Base-by-base conservation (phyloP, 305 asterid species). In the Striga hermonthica region DNA sequence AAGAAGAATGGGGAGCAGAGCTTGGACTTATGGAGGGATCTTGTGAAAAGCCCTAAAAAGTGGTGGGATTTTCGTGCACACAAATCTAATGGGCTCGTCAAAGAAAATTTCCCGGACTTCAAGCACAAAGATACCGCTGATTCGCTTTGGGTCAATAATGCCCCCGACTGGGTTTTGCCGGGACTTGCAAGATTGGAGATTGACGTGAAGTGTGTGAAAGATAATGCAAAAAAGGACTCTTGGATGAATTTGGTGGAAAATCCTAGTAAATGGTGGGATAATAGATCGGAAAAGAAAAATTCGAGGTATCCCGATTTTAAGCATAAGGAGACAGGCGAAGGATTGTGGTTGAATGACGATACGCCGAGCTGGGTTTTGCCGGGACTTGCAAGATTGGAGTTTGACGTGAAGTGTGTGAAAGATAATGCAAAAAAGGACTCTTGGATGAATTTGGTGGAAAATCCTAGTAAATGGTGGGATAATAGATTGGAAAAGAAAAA, bases 241-340 rank as follows among this genome's bases (percentile, higher is more conserved):
- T 56, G 10, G 95, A 89, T 65, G 74, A 76, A 66, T 59, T 73
- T 81, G 76, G 79, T 81, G 74, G 93, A 88, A 43, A 74, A 82
- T 76, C 93, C 91, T 7, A 69, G 64, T 43, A 73, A 81, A 39
- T 86, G 92, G 96, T 83, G 92, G 92, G 95, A 86, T 71, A 85
- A 83, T 73, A 82, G 97, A 79, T 10, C 31, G 54, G 34, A 1
- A 4, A 85, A 87, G 68, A 69, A 13, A 35, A 70, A 73, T 72
- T 74, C 83, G 6, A 89, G 72, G 76, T 62, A 62, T n/a, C 93
- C 93, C 1, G 97, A 89, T 74, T 89, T 89, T 77, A 86, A 67
- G 83, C 84, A 86, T 70, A 86, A 77, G 66, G 83, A 78, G 69
- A 75, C 83, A 0, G 88, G 85, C 15, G 79, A 81, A 67, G 94